Evolutionary conservation across 2,329 filamentous ascomycete genomes (phyloP).

Genomic region (Cladosporium halotolerans): DNA sequence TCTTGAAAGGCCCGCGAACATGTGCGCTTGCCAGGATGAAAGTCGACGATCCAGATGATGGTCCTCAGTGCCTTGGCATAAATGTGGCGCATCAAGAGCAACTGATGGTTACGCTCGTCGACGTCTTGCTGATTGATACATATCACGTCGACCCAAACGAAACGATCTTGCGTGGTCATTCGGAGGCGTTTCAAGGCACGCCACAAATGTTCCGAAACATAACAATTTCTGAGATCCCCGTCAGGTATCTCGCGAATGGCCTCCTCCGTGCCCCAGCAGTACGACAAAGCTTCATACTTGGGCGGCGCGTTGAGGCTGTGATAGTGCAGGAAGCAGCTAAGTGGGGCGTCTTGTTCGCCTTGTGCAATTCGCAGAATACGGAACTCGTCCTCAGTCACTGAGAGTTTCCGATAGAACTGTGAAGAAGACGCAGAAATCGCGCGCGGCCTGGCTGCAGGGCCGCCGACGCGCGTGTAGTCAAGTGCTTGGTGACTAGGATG

Average conservation of each 20-base stretch:
- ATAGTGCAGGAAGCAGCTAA: constrained; percentile 12
- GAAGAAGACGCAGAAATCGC: not conserved
- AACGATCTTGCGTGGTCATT: not conserved
- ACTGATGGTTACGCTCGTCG: constrained; percentile 18
- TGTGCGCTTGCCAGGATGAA: not conserved
- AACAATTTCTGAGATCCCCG: constrained; percentile 11
- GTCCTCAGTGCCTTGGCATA: constrained; percentile 17
- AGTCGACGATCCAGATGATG: constrained; percentile 18
- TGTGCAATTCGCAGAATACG: constrained; percentile 7
- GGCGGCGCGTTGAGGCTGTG: not conserved
- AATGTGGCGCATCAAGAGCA: constrained; percentile 20
- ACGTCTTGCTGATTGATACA: constrained; percentile 21
- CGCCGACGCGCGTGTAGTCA: not conserved
- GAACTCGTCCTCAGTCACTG: not conserved
- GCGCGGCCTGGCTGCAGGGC: not conserved
- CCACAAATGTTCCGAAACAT: constrained; percentile 14
- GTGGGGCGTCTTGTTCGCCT: not conserved
- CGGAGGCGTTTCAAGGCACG: constrained; percentile 12
- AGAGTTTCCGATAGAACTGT: constrained; percentile 4
- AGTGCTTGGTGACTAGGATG: too few species aligned
- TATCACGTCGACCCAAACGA: constrained; percentile 21
- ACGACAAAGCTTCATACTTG: constrained; percentile 15
- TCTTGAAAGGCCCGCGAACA: constrained; percentile 9
- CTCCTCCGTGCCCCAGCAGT: constrained; percentile 12
- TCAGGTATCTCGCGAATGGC: constrained; percentile 6